phyloP scores from a whole-genome alignment of 2,329 filamentous ascomycete genomes.

The Elsinoe arachidis region DNA sequence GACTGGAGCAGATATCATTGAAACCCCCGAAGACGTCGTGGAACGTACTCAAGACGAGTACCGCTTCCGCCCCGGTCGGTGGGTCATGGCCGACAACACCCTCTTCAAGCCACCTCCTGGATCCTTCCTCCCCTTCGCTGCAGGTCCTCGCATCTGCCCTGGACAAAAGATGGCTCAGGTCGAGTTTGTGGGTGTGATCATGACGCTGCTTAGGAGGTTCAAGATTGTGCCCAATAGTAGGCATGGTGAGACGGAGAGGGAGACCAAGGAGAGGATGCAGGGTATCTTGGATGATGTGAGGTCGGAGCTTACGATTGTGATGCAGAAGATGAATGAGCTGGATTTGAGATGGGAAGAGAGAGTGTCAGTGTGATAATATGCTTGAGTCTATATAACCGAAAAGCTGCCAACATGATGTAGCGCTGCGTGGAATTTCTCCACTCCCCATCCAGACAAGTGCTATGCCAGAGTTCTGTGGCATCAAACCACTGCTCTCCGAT shows the following conservation, averaged over 20 bases:
- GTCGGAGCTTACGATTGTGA: background rate
- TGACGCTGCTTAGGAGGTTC: constrained; percentile 30
- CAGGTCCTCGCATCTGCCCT: constrained; percentile 43
- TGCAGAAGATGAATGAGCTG: background rate
- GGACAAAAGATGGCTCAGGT: constrained; percentile 49
- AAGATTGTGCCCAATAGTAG: background rate
- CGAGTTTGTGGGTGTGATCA: constrained; percentile 43
- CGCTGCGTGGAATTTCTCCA: too few relatives aligned
- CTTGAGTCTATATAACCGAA: too few relatives aligned
- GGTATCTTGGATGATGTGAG: background rate
- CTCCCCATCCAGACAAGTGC: too few relatives aligned
- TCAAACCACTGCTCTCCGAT: too few relatives aligned
- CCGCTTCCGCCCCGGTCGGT: constrained; percentile 33
- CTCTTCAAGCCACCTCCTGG: constrained; percentile 27
- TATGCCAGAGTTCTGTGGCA: too few relatives aligned
- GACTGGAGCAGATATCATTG: background rate
- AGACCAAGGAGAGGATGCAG: background rate
- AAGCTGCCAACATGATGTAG: too few relatives aligned
- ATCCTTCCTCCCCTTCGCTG: constrained; percentile 40
- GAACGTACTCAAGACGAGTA: constrained; percentile 25
- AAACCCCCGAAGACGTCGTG: constrained; percentile 6
- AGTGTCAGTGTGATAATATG: background rate
- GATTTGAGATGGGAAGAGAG: constrained; percentile 1
- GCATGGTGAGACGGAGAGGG: background rate
- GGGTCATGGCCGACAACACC: constrained; percentile 26